Conservation (phyloP, 2,329 filamentous ascomycete genomes). For the Penicillium sp. region DNA sequence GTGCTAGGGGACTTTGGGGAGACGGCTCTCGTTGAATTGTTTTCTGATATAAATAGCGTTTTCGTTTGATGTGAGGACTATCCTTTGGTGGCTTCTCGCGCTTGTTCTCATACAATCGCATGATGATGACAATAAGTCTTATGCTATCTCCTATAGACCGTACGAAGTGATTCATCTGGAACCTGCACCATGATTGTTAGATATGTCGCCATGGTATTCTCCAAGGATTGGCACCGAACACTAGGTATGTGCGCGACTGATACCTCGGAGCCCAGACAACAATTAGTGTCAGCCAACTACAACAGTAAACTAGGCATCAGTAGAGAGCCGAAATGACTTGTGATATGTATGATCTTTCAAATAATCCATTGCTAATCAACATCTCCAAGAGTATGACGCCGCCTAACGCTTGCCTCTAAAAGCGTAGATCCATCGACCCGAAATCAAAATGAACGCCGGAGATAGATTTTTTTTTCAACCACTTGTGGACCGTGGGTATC, state of each 20-base stretch:
- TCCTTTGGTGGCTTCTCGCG: background rate
- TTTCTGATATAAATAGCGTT: background rate
- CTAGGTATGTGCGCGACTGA: too few relatives aligned
- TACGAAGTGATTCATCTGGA: too few relatives aligned
- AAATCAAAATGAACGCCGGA: constrained; percentile 17
- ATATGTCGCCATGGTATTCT: too few relatives aligned
- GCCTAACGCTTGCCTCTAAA: constrained; percentile 20
- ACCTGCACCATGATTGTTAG: too few relatives aligned
- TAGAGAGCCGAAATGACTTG: background rate
- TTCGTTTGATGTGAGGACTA: background rate
- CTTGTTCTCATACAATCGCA: constrained; percentile 23
- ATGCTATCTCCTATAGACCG: too few relatives aligned
- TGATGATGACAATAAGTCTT: constrained; percentile 7
- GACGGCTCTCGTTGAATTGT: background rate
- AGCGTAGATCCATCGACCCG: constrained; percentile 17
- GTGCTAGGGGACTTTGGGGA: background rate
- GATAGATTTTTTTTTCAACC: constrained; percentile 17
- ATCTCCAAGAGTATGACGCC: constrained; percentile 23
- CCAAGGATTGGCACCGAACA: too few relatives aligned
- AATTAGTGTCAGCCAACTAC: background rate
- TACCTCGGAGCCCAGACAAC: too few relatives aligned
- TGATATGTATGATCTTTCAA: constrained; percentile 3
- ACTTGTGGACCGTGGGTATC: constrained; percentile 5
- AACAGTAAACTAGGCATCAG: background rate
- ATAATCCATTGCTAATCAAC: constrained; percentile 22